Conservation (phyloP, 768 basidiomycete genomes). For the Calocybe indica region DNA sequence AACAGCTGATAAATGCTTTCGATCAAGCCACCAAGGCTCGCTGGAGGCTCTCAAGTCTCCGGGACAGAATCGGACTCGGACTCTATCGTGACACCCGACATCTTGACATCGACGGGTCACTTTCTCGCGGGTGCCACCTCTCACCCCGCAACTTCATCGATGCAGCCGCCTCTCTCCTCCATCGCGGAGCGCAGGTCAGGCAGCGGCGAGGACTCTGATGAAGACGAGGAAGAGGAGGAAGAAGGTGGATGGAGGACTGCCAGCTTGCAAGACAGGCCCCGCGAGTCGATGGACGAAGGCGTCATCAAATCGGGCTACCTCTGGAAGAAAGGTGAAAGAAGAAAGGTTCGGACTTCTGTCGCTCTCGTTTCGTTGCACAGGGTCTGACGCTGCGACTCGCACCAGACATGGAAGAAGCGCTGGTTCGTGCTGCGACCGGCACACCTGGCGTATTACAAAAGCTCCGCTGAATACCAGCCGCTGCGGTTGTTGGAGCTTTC, state of each 20-base stretch:
- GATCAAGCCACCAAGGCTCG: slow-evolving; percentile 13
- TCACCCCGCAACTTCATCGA: slow-evolving; percentile 26
- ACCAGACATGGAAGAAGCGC: slow-evolving; percentile 97
- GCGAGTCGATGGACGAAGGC: slow-evolving; percentile 54
- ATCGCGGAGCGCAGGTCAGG: slow-evolving; percentile 71
- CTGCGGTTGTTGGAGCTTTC: slow-evolving; percentile 81
- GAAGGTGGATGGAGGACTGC: slow-evolving; percentile 61
- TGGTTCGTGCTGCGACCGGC: slow-evolving; percentile 96
- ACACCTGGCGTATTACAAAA: slow-evolving; percentile 96
- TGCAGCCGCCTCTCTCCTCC: slow-evolving; percentile 56
- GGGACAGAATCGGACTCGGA: slow-evolving; percentile 88
- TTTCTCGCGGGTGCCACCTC: slow-evolving; percentile 16
- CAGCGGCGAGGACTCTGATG: slow-evolving; percentile 75
- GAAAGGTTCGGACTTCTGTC: slow-evolving; percentile 63
- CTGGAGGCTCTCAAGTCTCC: slow-evolving; percentile 36
- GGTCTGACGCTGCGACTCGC: slow-evolving; percentile 3
- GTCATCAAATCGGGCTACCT: slow-evolving; percentile 91
- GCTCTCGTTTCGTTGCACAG: slow-evolving; percentile 1
- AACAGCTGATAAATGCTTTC: slow-evolving; percentile 3
- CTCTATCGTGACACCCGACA: slow-evolving; percentile 55
- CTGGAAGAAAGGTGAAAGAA: slow-evolving; percentile 95
- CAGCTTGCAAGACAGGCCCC: slow-evolving; percentile 33
- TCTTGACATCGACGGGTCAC: slow-evolving; percentile 32
- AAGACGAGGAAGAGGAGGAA: slow-evolving; percentile 58
- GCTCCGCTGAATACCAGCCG: slow-evolving; percentile 88